Evolutionary conservation across 495 filamentous ascomycete genomes (phyloP).

Genomic region (Penicillium daleae): DNA sequence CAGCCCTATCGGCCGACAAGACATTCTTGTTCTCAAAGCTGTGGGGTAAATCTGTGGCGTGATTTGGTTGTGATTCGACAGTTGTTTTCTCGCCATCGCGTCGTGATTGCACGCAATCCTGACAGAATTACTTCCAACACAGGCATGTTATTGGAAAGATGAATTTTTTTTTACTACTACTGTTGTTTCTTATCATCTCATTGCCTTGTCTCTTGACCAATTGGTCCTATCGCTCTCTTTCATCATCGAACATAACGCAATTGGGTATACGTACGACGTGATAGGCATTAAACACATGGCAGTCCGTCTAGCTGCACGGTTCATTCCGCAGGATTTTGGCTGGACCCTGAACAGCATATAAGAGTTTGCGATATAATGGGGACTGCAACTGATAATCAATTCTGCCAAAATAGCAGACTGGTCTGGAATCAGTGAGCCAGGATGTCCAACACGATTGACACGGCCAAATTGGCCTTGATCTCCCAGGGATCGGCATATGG

Average conservation of each 20-base stretch:
- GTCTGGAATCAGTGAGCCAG: background rate
- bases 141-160: background rate
- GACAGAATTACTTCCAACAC: conserved; percentile 1
- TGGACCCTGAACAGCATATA: background rate
- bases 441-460: background rate
- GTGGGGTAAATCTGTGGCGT: conserved; percentile 4
- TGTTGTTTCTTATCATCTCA: background rate
- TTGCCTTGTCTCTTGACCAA: background rate
- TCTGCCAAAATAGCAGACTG: background rate
- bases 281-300: background rate
- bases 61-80: background rate
- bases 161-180: background rate
- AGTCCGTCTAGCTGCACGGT: background rate
- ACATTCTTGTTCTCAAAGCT: background rate
- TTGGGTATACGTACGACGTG: background rate
- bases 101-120: conserved; percentile 16
- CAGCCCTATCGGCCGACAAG: conserved; percentile 6
- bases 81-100: conserved; percentile 10
- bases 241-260: background rate
- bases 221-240: background rate
- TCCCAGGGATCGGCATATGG: conserved; percentile 50
- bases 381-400: background rate
- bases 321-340: background rate
- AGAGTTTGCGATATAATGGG: background rate
- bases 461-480: conserved; percentile 25